These are phyloP conservation scores for Exophiala phaeomuriformis DNA, from an alignment of 2,329 filamentous ascomycete genomes.

Conservation along the genomic window DNA sequence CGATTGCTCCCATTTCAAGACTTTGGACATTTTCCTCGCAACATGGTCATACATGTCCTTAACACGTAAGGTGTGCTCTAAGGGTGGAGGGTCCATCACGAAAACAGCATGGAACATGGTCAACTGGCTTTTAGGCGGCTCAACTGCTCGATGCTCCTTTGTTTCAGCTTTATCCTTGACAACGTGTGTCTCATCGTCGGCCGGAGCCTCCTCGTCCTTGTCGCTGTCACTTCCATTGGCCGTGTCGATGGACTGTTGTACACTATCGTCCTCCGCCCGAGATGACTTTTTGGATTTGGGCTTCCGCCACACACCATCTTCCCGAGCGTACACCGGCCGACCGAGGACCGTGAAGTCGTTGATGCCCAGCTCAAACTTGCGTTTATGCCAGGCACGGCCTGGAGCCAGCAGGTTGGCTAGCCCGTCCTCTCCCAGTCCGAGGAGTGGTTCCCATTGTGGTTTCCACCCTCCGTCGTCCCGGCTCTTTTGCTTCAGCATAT, in stretches of 20 bases:
- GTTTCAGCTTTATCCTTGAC: background rate
- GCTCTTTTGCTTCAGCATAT: slow-evolving; percentile 10
- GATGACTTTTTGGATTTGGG: slow-evolving; percentile 35
- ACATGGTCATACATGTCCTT: slow-evolving; percentile 83
- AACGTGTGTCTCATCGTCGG: background rate
- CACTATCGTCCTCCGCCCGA: slow-evolving; percentile 25
- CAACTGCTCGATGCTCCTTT: background rate
- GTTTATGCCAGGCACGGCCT: slow-evolving; percentile 64
- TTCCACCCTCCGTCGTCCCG: slow-evolving; percentile 19
- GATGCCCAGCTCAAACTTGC: slow-evolving; percentile 71
- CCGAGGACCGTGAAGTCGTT: slow-evolving; percentile 75
- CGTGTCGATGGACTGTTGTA: slow-evolving; percentile 28
- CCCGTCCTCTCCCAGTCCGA: slow-evolving; percentile 67
- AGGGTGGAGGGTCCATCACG: slow-evolving; percentile 69
- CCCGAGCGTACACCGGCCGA: slow-evolving; percentile 72
- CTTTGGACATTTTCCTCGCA: slow-evolving; percentile 85
- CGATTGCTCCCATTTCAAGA: slow-evolving; percentile 85
- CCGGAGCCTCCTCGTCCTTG: slow-evolving; percentile 11
- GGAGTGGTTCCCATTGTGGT: slow-evolving; percentile 52
- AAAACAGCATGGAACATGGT: slow-evolving; percentile 98
- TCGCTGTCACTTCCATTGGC: slow-evolving; percentile 12
- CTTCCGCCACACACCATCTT: slow-evolving; percentile 66
- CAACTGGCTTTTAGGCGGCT: slow-evolving; percentile 54
- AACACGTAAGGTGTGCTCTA: slow-evolving; percentile 65
- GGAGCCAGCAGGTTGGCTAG: slow-evolving; percentile 75